Conservation (phyloP, 139 green algal genomes). For the Picochlorum sp. region DNA sequence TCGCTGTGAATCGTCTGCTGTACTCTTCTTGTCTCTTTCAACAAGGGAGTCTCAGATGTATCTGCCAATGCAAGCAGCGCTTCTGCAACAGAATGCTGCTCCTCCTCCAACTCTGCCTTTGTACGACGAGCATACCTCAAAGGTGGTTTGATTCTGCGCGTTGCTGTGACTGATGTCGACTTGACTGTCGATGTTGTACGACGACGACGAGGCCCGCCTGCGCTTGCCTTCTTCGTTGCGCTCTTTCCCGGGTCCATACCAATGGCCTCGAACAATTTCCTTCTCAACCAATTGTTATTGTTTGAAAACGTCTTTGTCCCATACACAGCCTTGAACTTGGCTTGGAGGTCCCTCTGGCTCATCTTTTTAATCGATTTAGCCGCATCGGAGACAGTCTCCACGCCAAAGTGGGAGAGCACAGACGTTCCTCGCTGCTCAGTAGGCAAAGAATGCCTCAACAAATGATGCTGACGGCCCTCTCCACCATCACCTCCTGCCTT, state of each 20-base stretch:
- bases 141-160: neutral
- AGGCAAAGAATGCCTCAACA: slow-evolving; percentile 15
- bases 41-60: neutral
- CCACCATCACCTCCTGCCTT: neutral
- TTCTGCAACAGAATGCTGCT: slow-evolving; percentile 10
- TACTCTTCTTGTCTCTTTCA: slow-evolving; percentile 8
- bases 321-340: slow-evolving; percentile 29
- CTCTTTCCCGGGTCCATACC: slow-evolving; percentile 26
- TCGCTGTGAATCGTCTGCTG: neutral
- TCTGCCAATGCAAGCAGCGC: slow-evolving; percentile 24
- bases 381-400: slow-evolving; percentile 16
- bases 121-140: neutral
- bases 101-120: neutral
- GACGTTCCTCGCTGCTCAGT: slow-evolving; percentile 10
- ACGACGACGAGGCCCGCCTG: slow-evolving; percentile 4
- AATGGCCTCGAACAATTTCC: slow-evolving; percentile 36
- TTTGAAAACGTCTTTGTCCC: slow-evolving; percentile 25
- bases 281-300: slow-evolving; percentile 39
- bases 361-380: slow-evolving; percentile 30
- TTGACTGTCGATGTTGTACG: neutral
- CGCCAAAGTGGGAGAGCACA: slow-evolving; percentile 22
- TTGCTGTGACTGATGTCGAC: too few relatives aligned
- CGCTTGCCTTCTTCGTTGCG: slow-evolving; percentile 18
- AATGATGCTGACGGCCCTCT: slow-evolving; percentile 4
- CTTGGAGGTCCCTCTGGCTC: slow-evolving; percentile 33